Evolutionary conservation across 2,329 filamentous ascomycete species (phyloP), one percentile per base, ranked within the genome.

Genomic region (Botrytis galanthina): DNA sequence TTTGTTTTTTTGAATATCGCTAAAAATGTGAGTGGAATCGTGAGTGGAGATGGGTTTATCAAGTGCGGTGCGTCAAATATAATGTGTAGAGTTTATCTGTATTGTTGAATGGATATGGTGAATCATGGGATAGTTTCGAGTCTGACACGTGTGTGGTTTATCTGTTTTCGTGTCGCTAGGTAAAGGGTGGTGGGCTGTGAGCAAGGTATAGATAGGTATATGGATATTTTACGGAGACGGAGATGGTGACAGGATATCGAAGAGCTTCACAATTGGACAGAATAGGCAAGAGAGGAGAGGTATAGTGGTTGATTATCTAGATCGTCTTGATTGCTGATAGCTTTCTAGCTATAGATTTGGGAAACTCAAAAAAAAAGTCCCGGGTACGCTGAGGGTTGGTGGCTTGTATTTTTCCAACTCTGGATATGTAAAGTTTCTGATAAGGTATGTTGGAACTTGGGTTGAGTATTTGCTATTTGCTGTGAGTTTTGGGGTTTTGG

Each of bases 11-110:
- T 54, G n/a, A 29, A 18, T 1, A 18, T 9, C 1, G 14, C 6
- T 0, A 7, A 18, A 32, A 29, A 57, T 57, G 3, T 18, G n/a
- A 0, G n/a, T 18, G 7, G n/a, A 0, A 54, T 18, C 16, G 0
- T 29, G 3, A 18, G 9, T 32, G 0, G 7, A 57, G 16, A 57
- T 57, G 14, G 39, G 3, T 0, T 42, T 42, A 5, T 42, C 39
- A 42, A 14, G 39, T 42, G 5, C 4, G 39, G 39, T 42, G 39
- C 39, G 16, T 42, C 12, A 16, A 1, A 1, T 48, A 6, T 18
- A 9, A 9, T 57, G n/a, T 7, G 7, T 18, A 29, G 4, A 29
- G 4, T 54, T n/a, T 16, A n/a, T 5, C 10, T n/a, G 16, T n/a
- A 14, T 14, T 54, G 16, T 2, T 7, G 26, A 7, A 54, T 54